These are phyloP conservation scores for Boletus vinaceobasis DNA, from an alignment of 768 basidiomycete genomes.

Conservation along the genomic window DNA sequence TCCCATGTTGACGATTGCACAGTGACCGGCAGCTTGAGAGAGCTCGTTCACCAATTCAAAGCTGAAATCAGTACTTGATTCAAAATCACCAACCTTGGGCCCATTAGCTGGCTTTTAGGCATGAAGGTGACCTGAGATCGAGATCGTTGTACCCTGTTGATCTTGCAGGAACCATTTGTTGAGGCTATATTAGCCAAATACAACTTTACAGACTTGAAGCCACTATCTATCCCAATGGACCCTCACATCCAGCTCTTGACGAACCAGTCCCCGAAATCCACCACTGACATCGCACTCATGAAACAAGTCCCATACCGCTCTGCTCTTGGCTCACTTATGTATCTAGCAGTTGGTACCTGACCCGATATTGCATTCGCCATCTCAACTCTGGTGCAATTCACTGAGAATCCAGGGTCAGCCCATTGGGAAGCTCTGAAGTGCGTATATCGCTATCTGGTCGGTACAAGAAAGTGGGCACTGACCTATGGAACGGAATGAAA, in stretches of 20 bases:
- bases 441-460: not conserved
- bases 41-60: conserved; percentile 3
- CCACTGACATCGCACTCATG: not conserved
- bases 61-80: not conserved
- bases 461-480: not conserved
- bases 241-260: not conserved
- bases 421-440: not conserved
- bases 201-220: not conserved
- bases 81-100: not conserved
- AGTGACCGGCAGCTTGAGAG: not conserved
- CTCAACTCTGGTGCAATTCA: not conserved
- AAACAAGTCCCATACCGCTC: not conserved
- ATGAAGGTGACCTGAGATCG: conserved; percentile 3
- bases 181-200: not conserved
- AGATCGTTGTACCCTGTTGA: not conserved
- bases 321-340: not conserved
- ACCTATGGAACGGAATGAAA: not conserved
- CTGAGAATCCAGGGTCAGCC: not conserved
- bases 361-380: not conserved
- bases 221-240: not conserved
- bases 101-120: not conserved
- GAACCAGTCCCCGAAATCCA: not conserved
- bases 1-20: conserved; percentile 8
- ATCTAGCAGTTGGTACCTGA: not conserved
- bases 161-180: conserved; percentile 4